These are phyloP conservation scores for Saccharomyces paradoxus DNA, from an alignment of 805 yeast genomes.

Conservation along the genomic window DNA sequence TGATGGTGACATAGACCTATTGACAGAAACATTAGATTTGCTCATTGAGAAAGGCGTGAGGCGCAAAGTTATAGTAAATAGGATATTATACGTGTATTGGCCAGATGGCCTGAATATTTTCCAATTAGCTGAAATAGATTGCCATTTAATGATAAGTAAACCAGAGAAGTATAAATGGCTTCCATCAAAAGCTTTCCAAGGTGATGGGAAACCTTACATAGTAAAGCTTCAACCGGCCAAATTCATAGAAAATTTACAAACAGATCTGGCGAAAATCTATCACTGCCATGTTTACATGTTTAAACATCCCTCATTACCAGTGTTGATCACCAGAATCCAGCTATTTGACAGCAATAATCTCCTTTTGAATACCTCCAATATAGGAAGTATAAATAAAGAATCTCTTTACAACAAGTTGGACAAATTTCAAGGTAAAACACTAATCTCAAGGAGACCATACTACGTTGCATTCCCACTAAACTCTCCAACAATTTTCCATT, in stretches of 20 bases:
- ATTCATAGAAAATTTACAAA: slow-evolving; percentile 42
- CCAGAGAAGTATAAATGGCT: slow-evolving; percentile 38
- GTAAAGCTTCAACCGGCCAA: slow-evolving; percentile 39
- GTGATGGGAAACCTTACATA: slow-evolving; percentile 24
- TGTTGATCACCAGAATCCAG: slow-evolving; percentile 57
- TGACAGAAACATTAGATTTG: slow-evolving; percentile 6
- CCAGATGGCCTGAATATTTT: slow-evolving; percentile 26
- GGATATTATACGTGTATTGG: slow-evolving; percentile 17
- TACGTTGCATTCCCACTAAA: slow-evolving; percentile 61
- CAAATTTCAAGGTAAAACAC: slow-evolving; percentile 27
- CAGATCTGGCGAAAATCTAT: slow-evolving; percentile 44
- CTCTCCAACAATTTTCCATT: slow-evolving; percentile 59
- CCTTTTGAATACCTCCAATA: slow-evolving; percentile 3
- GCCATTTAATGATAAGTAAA: slow-evolving; percentile 53
- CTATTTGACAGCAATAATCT: slow-evolving; percentile 46
- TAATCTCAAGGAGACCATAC: slow-evolving; percentile 50
- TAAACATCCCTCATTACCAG: slow-evolving; percentile 54
- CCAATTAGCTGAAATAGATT: slow-evolving; percentile 65
- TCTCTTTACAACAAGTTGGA: slow-evolving; percentile 2
- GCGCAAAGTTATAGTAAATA: slow-evolving; percentile 9
- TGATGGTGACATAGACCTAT: neutral
- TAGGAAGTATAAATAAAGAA: slow-evolving; percentile 8
- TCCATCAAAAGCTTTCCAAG: slow-evolving; percentile 22
- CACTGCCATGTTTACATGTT: slow-evolving; percentile 59
- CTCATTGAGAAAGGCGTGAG: slow-evolving; percentile 9